These are phyloP conservation scores for Lindgomyces ingoldianus DNA, from an alignment of 495 filamentous ascomycete genomes.

Conservation along the genomic window DNA sequence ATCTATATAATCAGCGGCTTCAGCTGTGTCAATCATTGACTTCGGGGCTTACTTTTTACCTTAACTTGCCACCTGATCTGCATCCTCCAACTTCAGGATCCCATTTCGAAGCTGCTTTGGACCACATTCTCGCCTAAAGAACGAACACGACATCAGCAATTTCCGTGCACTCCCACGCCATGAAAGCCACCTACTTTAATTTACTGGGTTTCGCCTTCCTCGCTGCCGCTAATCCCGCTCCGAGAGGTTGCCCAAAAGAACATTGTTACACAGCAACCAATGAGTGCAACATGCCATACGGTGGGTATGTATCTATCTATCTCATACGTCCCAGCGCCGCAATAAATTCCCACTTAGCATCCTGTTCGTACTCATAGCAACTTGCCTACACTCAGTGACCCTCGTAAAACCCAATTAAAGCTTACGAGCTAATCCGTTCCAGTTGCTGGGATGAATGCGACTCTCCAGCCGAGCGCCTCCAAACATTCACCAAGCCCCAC, in stretches of 20 bases:
- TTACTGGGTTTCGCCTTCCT: not conserved
- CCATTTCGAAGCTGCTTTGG: not conserved
- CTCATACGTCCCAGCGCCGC: not conserved
- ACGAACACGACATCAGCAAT: not conserved
- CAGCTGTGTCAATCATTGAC: too few species aligned
- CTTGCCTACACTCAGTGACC: too few species aligned
- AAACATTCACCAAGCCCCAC: not conserved
- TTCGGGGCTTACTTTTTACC: too few species aligned
- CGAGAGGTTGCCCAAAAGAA: not conserved
- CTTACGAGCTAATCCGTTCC: not conserved
- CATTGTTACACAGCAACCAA: not conserved
- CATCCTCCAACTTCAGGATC: not conserved
- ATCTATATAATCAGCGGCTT: not conserved
- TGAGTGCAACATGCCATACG: not conserved
- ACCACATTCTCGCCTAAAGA: not conserved
- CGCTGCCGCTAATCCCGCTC: not conserved
- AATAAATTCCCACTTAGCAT: too few species aligned
- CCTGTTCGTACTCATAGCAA: too few species aligned
- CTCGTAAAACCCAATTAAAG: not conserved
- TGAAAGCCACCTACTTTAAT: not conserved
- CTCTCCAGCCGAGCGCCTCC: not conserved
- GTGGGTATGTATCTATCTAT: not conserved
- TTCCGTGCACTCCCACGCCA: not conserved
- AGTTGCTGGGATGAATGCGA: slow-evolving; percentile 8
- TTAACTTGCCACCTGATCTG: too few species aligned